Evolutionary conservation across 805 yeast species (phyloP).

Genomic region (Saccharomyces eubayanus): DNA sequence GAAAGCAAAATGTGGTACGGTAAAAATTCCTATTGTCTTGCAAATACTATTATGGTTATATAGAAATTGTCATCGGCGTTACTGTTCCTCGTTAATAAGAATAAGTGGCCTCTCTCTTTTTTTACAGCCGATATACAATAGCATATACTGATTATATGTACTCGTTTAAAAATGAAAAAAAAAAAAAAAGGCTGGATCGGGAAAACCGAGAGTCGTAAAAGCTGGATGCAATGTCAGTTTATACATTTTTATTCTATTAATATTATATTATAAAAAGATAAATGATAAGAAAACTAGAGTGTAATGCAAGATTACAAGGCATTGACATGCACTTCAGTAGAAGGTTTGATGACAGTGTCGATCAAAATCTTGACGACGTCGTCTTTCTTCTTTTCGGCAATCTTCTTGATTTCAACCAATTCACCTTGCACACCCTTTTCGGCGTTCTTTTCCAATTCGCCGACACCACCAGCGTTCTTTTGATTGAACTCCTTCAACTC

Average conservation of each 20-base stretch:
- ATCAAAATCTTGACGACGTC: conserved; percentile 69
- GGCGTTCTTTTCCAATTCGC: conserved; percentile 56
- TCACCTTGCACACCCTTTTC: conserved; percentile 64
- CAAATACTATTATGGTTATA: neutral
- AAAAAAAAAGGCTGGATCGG: neutral
- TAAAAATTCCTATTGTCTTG: neutral
- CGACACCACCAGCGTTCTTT: conserved; percentile 56
- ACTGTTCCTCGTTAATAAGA: neutral
- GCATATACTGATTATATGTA: neutral
- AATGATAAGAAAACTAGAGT: neutral
- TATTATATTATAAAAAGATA: neutral
- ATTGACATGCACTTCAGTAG: conserved; percentile 76
- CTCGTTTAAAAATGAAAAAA: neutral
- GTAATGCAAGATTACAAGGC: conserved; percentile 32
- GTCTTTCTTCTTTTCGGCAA: conserved; percentile 52
- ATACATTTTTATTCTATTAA: neutral
- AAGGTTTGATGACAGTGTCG: conserved; percentile 71
- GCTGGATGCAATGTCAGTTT: neutral
- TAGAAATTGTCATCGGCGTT: neutral
- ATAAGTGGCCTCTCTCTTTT: neutral
- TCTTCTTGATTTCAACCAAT: conserved; percentile 56
- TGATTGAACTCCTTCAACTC: conserved; percentile 69
- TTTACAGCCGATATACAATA: conserved; percentile 1
- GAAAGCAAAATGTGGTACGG: neutral
- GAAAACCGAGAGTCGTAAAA: neutral